Evolutionary conservation across 2,329 filamentous ascomycete genomes (phyloP), one percentile per base, ranked within the genome.

Genomic region (Didymella lethalis): DNA sequence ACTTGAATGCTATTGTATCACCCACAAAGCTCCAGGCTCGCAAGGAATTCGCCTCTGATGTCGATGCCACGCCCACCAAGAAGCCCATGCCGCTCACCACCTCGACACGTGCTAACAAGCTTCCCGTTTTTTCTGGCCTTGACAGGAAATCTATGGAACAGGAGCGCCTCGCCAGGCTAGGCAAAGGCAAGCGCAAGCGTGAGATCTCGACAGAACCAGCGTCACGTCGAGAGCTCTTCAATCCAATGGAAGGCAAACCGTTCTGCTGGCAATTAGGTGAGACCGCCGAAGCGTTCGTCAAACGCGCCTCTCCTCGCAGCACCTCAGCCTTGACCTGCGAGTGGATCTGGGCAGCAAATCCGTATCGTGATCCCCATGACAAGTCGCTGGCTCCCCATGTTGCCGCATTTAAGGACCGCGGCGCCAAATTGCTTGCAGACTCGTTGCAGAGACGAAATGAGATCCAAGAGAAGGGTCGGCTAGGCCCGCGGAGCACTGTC

Each of bases 281-380:
- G 71, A 84, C 84, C 0, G 77, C 90, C 1, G 76, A 85, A 7
- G 82, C 84, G 0, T 96, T 96, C 66, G 76, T 95, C 2, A 59
- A 78, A 8, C 86, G 91, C 8, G 80, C 93, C 0, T 89, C 89
- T 0, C 90, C 92, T 0, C 83, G 84, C 3, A 88, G 84, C 1
- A 75, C 80, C 2, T 73, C 77, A 3, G 76, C 74, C 1, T 68
- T 68, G 0, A 65, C 78, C 0, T 81, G 83, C 2, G 84, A 84
- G 0, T 95, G 91, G 90, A 91, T 96, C 47, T 92, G 85, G 79
- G 85, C 90, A 41, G 84, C 83, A 51, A 92, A 92, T 72, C 89
- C 89, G 0, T 84, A 84, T 68, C 65, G 69, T 23, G 50, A 80
- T 28, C 79, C 54, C 78, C 81, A 59, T 36, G 57, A 64, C 28